These are phyloP conservation scores for Xanthoconium separans DNA, from an alignment of 1,284 basidiomycete species.

Conservation along the genomic window DNA sequence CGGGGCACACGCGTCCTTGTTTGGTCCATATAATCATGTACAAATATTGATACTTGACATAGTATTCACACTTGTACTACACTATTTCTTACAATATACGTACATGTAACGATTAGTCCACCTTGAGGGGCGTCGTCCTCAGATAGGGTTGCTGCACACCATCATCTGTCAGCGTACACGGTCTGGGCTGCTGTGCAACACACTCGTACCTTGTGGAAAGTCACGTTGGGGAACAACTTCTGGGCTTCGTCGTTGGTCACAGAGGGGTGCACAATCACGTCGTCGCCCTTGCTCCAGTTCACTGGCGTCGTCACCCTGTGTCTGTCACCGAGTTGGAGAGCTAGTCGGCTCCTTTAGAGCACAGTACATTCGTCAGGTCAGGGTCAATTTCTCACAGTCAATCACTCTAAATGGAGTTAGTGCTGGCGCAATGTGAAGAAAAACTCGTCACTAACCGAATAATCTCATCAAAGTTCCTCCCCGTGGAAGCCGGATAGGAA, in stretches of 20 bases:
- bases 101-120: constrained; percentile 28
- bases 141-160: constrained; percentile 59
- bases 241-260: constrained; percentile 89
- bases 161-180: constrained; percentile 7
- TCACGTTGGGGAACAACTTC: constrained; percentile 78
- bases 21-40: constrained; percentile 22
- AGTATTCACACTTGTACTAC: neutral
- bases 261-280: constrained; percentile 93
- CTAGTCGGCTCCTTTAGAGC: constrained; percentile 30
- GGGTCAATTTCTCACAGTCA: constrained; percentile 49
- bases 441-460: constrained; percentile 55
- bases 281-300: constrained; percentile 93
- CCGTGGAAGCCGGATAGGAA: constrained; percentile 87
- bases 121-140: constrained; percentile 66
- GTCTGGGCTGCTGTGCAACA: neutral
- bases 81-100: neutral
- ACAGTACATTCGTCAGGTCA: neutral
- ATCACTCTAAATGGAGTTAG: constrained; percentile 45
- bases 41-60: constrained; percentile 10
- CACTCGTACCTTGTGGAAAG: constrained; percentile 58
- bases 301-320: constrained; percentile 84
- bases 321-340: constrained; percentile 93
- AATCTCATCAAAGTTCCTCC: constrained; percentile 86
- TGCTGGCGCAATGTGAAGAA: neutral
- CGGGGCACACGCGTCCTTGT: constrained; percentile 31